Evolutionary conservation across 805 yeast genomes (phyloP), one percentile per base, ranked within the genome.

Genomic region (Grigorovia yakushimaensis): DNA sequence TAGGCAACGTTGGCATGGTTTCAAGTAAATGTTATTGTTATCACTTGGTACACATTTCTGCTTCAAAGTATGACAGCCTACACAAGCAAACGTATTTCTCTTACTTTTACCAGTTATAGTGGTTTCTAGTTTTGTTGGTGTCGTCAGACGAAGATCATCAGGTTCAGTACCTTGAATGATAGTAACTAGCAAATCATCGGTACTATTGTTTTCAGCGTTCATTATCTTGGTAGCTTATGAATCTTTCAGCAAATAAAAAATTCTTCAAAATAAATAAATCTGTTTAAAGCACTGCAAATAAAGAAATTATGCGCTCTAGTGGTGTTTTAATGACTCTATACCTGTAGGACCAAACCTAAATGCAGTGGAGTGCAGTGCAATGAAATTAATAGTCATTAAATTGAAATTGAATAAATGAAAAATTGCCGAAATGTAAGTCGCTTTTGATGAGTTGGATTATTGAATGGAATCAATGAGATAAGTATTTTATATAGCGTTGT

Each of bases 31-130:
- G 27, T 69, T 60, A 33, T 56, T 46, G 5, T 45, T 35, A 47
- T 39, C 71, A 62, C 82, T 70, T 0, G 95, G 93, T 7, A 83
- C 78, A 64, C 97, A 88, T 55, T 83, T 79, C 33, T 88, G 96
- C 59, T 88, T 88, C 44, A 87, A 72, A 0, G 84, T 62, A 57
- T 91, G 95, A 60, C 97, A 88, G 40, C 58, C 54, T 2, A 59
- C 58, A 47, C 69, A 65, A 2, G 69, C 69, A 53, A 64, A 61
- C 5, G 67, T 58, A 42, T 59, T 64, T 49, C 69, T 57, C 46
- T 64, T 62, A 23, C 52, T 47, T 40, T 58, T 60, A 27, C 64
- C 63, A 43, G 52, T 55, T 20, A 50, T 53, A 6, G 27, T 48
- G 0, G 53, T 44, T 39, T 59, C 60, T 40, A 60, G 49, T 15